Percentiles rank a stretch among this genome's conserved stretches.
Conservation (phyloP, 139 green algal species). For the Chlamydomonas sp. region DNA sequence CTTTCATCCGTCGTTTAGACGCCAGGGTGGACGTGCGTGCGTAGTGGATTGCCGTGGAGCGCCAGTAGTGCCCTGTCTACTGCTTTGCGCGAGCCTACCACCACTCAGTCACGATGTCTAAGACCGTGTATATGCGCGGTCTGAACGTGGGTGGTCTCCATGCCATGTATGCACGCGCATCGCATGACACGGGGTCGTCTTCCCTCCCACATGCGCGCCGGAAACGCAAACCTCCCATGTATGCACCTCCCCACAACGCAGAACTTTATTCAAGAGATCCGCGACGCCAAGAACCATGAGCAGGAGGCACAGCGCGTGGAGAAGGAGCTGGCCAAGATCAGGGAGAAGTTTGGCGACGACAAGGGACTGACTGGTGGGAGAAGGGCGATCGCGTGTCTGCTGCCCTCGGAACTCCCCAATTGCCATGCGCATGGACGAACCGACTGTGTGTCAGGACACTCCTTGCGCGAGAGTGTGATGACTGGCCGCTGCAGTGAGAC, state of each 20-base stretch:
- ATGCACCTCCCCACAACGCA: conserved; percentile 24
- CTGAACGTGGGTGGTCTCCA: conserved; percentile 16
- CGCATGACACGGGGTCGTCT: not conserved
- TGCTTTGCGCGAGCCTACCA: too few relatives aligned
- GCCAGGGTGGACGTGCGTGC: too few relatives aligned
- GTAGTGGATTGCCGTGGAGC: too few relatives aligned
- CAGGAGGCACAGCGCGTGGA: conserved; percentile 82
- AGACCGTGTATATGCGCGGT: conserved; percentile 60
- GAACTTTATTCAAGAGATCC: conserved; percentile 92
- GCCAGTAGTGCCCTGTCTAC: too few relatives aligned
- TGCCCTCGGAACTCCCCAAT: not conserved
- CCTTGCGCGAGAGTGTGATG: too few relatives aligned
- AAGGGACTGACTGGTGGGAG: conserved; percentile 44
- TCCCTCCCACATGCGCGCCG: conserved; percentile 1
- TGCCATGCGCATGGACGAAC: too few relatives aligned
- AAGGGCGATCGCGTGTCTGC: not conserved
- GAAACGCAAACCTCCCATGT: not conserved
- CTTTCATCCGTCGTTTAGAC: too few relatives aligned
- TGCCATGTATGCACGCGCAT: not conserved
- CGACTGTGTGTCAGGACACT: not conserved
- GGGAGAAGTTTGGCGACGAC: conserved; percentile 84
- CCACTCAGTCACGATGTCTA: conserved; percentile 50
- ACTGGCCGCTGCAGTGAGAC: too few relatives aligned
- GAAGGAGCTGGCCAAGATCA: conserved; percentile 98
- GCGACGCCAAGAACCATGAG: conserved; percentile 84